Base-by-base conservation (phyloP, 2,329 filamentous ascomycete species). In the Sarocladiaceae sp. region DNA sequence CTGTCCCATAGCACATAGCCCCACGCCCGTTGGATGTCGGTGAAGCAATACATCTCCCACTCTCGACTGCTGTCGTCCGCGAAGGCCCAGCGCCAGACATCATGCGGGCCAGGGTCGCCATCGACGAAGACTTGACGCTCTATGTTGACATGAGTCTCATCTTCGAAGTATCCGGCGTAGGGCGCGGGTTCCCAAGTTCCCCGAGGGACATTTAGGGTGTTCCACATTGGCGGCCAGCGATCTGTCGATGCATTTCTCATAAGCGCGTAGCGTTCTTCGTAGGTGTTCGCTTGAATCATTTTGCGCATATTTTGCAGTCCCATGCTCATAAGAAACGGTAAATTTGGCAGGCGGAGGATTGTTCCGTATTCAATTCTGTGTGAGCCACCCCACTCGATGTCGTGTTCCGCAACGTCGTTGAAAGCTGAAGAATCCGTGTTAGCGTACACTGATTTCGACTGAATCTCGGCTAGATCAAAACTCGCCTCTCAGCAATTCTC, bases 1-100 rank as follows among this genome's bases (percentile, higher is more conserved):
- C 33, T 40, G 44, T 55, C 51, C 51, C 51, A 55, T 12, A 55
- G 35, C 10, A 55, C 51, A 31, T 55, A 53, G 15, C 53, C 53
- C 53, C 53, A 55, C 5, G n/a, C 23, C 13, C 42, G 42, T 25
- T 50, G 22, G n/a, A 20, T 29, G 10, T 46, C 33, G 49, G 42
- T 52, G 48, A 3, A 52, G n/a, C n/a, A n/a, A n/a, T n/a, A n/a
- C n/a, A n/a, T n/a, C n/a, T n/a, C 23, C 49, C 49, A 54, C 20
- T 26, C n/a, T 11, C 25, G 22, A n/a, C 49, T 18, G 6, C 7
- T 33, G n/a, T 54, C 50, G 3, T 33, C 53, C 31, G 20, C 15
- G 29, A 48, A 31, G 23, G 49, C 50, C 53, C 53, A 52, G 20
- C n/a, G 26, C 53, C 53, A 54, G 39, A 39, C 40, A 47, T 37